Evolutionary conservation across 345 rosid genomes (phyloP).

Genomic region (Rubroshorea leprosula): DNA sequence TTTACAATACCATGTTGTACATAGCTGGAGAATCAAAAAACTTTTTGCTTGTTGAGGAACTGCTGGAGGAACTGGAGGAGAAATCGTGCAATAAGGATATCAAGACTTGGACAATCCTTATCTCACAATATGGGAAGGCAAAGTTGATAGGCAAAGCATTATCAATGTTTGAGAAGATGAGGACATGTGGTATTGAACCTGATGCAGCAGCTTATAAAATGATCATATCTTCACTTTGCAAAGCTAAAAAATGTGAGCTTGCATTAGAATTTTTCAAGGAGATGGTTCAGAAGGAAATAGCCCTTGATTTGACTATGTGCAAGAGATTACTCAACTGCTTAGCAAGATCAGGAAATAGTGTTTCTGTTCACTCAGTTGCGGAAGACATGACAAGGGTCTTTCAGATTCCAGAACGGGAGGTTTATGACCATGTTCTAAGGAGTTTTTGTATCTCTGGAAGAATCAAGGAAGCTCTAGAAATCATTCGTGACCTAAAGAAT

Average conservation of each 20-base stretch:
- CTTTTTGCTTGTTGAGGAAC: constrained; percentile 36
- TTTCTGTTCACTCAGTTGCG: constrained; percentile 43
- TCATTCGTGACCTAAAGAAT: constrained; percentile 52
- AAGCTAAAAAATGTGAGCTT: constrained; percentile 52
- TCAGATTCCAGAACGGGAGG: constrained; percentile 48
- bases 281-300: constrained; percentile 51
- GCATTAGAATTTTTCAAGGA: constrained; percentile 70
- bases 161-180: constrained; percentile 57
- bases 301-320: constrained; percentile 42
- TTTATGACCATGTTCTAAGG: constrained; percentile 44
- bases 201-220: constrained; percentile 41
- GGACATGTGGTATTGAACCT: constrained; percentile 43
- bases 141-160: constrained; percentile 60
- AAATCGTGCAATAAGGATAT: constrained; percentile 44
- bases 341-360: constrained; percentile 42
- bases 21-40: constrained; percentile 59
- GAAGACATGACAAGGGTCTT: constrained; percentile 54
- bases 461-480: constrained; percentile 66
- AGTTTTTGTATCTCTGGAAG: constrained; percentile 65
- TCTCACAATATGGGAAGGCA: constrained; percentile 53
- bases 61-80: constrained; percentile 64
- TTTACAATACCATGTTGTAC: constrained; percentile 55
- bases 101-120: constrained; percentile 69
- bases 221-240: constrained; percentile 48
- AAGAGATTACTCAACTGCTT: constrained; percentile 46